Evolutionary conservation across 2,329 filamentous ascomycete species (phyloP), one percentile per base, ranked within the genome.

Genomic region (Ophiocordyceps camponoti-saundersi): DNA sequence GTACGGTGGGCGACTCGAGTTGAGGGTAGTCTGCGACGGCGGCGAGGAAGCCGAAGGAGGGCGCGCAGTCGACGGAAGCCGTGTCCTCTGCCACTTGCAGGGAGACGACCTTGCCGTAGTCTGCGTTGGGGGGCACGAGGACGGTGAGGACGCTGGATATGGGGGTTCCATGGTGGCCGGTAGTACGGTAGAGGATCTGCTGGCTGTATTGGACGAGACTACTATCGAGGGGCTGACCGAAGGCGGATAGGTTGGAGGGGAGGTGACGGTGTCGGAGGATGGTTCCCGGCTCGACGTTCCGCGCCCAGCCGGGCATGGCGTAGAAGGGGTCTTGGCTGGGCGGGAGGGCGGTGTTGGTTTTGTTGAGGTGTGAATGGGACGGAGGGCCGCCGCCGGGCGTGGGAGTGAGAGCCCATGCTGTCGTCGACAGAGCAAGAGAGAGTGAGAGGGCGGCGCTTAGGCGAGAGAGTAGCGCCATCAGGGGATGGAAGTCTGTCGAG

Each of bases 81-180:
- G 63, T 60, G 44, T 69, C 61, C 47, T 66, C 61, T 0, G 67
- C 61, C 1, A 66, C 55, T 48, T 70, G 65, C 48, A 66, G 70
- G 0, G 67, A 70, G 1, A 71, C 50, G 0, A 71, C 41, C 44
- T 53, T 57, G 32, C 26, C 46, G 18, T 44, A 48, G 48, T 57
- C 48, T n/a, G 59, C 56, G 5, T 61, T 59, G 30, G 57, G 50
- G 3, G 65, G 65, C 6, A 66, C 48, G 8, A 69, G 49, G 2
- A 69, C 55, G 0, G 66, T 68, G 1, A 64, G 57, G 0, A 66
- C 61, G 0, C 66, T 60, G 3, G 57, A 59, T 2, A 61, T 60
- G 6, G 66, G 57, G 2, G 62, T 55, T 18, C 58, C 57, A 13
- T 55, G 53, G 30, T 54, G 59, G 49, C 67, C 60, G 3, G 57